Conservation (phyloP, 129 eudicot genomes). For the Arctium lappa region DNA sequence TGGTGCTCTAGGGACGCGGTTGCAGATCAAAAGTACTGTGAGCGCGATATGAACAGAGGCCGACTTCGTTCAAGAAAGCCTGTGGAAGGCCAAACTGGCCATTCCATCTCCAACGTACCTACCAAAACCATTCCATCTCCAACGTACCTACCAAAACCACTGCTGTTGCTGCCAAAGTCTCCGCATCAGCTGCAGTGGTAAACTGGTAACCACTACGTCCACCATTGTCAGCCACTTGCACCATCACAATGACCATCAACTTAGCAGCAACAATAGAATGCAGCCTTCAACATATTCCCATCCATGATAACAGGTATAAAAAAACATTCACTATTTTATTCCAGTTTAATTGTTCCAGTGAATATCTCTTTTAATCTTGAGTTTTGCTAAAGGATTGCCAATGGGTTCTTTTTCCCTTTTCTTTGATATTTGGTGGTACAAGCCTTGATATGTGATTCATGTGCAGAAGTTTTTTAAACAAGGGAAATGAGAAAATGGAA, state of each 20-base stretch:
- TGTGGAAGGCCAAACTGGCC: too few relatives aligned
- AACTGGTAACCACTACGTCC: slow-evolving; percentile 32
- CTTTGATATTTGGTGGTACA: too few relatives aligned
- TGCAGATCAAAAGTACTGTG: slow-evolving; percentile 83
- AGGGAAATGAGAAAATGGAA: slow-evolving; percentile 31
- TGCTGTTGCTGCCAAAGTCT: too few relatives aligned
- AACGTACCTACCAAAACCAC: slow-evolving; percentile 41
- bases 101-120: too few relatives aligned
- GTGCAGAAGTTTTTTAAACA: slow-evolving; percentile 46
- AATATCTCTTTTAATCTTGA: background rate
- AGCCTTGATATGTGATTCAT: background rate
- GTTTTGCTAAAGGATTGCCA: too few relatives aligned
- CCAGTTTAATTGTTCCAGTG: background rate
- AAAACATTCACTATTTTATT: background rate
- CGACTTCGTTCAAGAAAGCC: slow-evolving; percentile 99
- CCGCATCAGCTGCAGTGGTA: slow-evolving; percentile 34
- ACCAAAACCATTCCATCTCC: slow-evolving; percentile 62
- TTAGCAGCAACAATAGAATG: slow-evolving; percentile 21
- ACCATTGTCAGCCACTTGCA: slow-evolving; percentile 30
- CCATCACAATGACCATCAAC: slow-evolving; percentile 16
- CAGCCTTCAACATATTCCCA: slow-evolving; percentile 32
- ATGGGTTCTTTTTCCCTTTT: background rate
- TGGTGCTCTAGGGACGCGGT: slow-evolving; percentile 91
- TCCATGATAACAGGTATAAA: slow-evolving; percentile 49
- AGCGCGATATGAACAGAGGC: slow-evolving; percentile 87